A percentile compares a stretch with the other conserved stretches of the same genome.
phyloP scores from a whole-genome alignment of 2,329 filamentous ascomycete genomes.

The Aschersonia sp. region DNA sequence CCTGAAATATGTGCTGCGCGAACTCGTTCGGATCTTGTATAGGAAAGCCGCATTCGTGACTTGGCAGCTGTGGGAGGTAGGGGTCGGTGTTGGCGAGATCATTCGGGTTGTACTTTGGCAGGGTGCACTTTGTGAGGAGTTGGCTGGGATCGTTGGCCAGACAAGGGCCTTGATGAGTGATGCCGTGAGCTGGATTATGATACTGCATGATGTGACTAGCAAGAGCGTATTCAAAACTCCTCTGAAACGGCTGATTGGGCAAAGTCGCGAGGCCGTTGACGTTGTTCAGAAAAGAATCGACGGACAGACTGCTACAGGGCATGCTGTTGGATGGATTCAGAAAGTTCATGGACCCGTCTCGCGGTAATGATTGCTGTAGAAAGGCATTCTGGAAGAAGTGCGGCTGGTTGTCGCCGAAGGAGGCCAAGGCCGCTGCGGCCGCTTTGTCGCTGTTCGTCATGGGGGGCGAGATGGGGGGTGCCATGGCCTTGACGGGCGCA shows the following conservation, averaged over 20 bases:
- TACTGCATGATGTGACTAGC: slow-evolving; percentile 16
- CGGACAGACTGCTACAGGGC: slow-evolving; percentile 10
- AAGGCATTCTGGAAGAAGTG: slow-evolving; percentile 3
- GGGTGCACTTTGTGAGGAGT: slow-evolving; percentile 11
- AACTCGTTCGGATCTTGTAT: slow-evolving; percentile 13
- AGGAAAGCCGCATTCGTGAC: slow-evolving; percentile 13
- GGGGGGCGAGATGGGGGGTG: neutral
- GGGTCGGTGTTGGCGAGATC: slow-evolving; percentile 5
- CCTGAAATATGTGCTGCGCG: slow-evolving; percentile 15
- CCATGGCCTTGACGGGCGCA: slow-evolving; percentile 3
- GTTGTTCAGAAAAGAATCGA: slow-evolving; percentile 6
- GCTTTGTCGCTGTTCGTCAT: slow-evolving; percentile 11
- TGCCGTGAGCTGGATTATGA: slow-evolving; percentile 12
- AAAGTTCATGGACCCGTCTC: slow-evolving; percentile 3
- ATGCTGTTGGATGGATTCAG: slow-evolving; percentile 5
- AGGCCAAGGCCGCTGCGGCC: slow-evolving; percentile 16
- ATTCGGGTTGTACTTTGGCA: slow-evolving; percentile 10
- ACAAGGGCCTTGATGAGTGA: slow-evolving; percentile 11
- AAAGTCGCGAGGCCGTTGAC: slow-evolving; percentile 3
- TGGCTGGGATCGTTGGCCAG: slow-evolving; percentile 13
- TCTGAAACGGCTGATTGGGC: slow-evolving; percentile 7
- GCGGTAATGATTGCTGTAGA: slow-evolving; percentile 4
- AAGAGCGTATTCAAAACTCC: slow-evolving; percentile 10
- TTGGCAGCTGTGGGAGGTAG: slow-evolving; percentile 6
- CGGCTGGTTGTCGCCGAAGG: slow-evolving; percentile 12